Percentiles rank a stretch among this genome's conserved stretches.
Evolutionary conservation across 176 grass and related monocot species (phyloP).

Genomic region (Oryza officinalis): DNA sequence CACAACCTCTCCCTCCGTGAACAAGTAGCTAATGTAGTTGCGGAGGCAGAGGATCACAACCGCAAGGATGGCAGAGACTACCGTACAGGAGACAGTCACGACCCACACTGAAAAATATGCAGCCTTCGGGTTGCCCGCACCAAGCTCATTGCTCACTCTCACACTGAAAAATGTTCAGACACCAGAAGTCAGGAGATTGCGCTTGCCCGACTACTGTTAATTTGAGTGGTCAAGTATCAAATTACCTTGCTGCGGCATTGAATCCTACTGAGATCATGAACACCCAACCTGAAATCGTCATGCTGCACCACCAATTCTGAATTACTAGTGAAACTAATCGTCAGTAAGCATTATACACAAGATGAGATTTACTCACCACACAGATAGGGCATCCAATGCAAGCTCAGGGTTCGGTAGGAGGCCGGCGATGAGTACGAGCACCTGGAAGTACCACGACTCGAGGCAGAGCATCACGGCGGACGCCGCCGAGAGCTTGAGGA

Average conservation of each 20-base stretch:
- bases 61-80: conserved; percentile 36
- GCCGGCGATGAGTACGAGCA: conserved; percentile 66
- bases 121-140: conserved; percentile 68
- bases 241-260: conserved; percentile 82
- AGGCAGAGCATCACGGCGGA: conserved; percentile 64
- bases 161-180: conserved; percentile 41
- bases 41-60: conserved; percentile 52
- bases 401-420: conserved; percentile 62
- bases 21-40: conserved; percentile 74
- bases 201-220: background rate
- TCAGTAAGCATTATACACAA: background rate
- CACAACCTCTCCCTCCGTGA: conserved; percentile 69
- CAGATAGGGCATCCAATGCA: conserved; percentile 60
- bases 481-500: conserved; percentile 44
- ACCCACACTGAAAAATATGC: conserved; percentile 69
- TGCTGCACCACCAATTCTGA: conserved; percentile 34
- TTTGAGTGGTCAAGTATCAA: background rate
- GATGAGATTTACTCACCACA: conserved; percentile 23
- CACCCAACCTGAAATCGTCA: conserved; percentile 73
- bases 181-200: background rate
- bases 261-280: conserved; percentile 95
- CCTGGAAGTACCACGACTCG: conserved; percentile 75
- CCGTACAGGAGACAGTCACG: conserved; percentile 41
- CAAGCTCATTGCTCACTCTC: conserved; percentile 82
- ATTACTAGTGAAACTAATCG: background rate